phyloP scores from a whole-genome alignment of 2,329 filamentous ascomycete species.

The Zymoseptoria tritici region DNA sequence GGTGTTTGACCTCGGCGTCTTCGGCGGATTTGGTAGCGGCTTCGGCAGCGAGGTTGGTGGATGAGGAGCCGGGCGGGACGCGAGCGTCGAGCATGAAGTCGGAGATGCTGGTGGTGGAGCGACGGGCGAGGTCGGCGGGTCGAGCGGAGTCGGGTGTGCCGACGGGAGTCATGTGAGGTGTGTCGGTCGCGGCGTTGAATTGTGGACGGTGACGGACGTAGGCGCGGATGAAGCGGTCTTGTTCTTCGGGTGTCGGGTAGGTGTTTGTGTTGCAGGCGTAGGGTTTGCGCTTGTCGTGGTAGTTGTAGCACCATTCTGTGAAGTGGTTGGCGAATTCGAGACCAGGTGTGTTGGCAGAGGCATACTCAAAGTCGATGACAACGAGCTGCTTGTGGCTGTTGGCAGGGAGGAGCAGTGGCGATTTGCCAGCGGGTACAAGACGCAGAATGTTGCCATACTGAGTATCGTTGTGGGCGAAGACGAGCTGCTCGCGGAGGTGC shows the following conservation, averaged over 20 bases:
- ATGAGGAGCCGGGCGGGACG: constrained; percentile 36
- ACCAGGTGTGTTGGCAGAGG: constrained; percentile 77
- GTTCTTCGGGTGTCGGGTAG: constrained; percentile 76
- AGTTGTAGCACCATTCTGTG: constrained; percentile 96
- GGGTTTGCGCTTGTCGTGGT: constrained; percentile 63
- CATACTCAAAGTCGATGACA: constrained; percentile 98
- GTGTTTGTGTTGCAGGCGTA: constrained; percentile 56
- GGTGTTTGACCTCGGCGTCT: constrained; percentile 59
- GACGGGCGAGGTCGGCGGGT: constrained; percentile 19
- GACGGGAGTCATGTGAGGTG: constrained; percentile 27
- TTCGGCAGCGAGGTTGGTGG: constrained; percentile 8
- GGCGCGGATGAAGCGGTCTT: constrained; percentile 73
- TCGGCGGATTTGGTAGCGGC: constrained; percentile 50
- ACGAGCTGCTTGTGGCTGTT: constrained; percentile 95
- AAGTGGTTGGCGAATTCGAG: constrained; percentile 98
- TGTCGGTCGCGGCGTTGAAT: constrained; percentile 44
- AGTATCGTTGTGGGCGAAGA: constrained; percentile 98
- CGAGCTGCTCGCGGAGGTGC: constrained; percentile 64
- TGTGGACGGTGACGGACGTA: constrained; percentile 78
- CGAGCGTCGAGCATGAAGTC: constrained; percentile 69
- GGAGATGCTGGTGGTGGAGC: constrained; percentile 38
- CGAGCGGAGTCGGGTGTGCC: constrained; percentile 1
- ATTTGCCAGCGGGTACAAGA: constrained; percentile 60
- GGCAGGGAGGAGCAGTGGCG: constrained; percentile 76
- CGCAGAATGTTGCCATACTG: constrained; percentile 98